Evolutionary conservation across 768 basidiomycete species (phyloP).

Genomic region (Trichaptum fuscoviolaceum): DNA sequence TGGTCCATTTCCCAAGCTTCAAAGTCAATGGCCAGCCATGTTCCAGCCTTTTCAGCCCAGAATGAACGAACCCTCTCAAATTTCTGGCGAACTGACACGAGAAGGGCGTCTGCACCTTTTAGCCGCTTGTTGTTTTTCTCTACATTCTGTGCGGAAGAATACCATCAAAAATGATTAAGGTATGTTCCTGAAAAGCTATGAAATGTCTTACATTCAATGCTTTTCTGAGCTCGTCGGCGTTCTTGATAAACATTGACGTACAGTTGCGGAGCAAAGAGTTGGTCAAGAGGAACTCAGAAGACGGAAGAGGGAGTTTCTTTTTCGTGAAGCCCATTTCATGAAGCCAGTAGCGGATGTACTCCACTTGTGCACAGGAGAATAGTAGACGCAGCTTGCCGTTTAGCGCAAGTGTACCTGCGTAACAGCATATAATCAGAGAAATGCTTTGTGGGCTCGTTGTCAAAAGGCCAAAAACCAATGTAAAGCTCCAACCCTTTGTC

Average conservation of each 20-base stretch:
- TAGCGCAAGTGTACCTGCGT: slow-evolving; percentile 49
- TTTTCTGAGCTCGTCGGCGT: slow-evolving; percentile 48
- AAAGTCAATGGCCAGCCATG: slow-evolving; percentile 77
- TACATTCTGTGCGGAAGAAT: slow-evolving; percentile 44
- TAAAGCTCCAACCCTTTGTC: slow-evolving; percentile 65
- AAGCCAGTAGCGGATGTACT: slow-evolving; percentile 82
- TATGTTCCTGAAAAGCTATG: neutral
- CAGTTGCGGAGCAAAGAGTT: slow-evolving; percentile 51
- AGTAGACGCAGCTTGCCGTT: slow-evolving; percentile 75
- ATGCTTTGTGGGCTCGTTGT: neutral
- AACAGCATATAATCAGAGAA: slow-evolving; percentile 3
- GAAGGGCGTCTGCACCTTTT: slow-evolving; percentile 53
- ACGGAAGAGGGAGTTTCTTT: slow-evolving; percentile 63
- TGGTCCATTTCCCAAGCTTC: slow-evolving; percentile 82
- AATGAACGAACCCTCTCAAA: slow-evolving; percentile 67
- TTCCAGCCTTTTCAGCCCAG: slow-evolving; percentile 59
- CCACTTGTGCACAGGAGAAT: slow-evolving; percentile 79
- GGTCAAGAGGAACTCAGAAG: slow-evolving; percentile 70
- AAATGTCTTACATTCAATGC: slow-evolving; percentile 49
- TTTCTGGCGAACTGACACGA: slow-evolving; percentile 50
- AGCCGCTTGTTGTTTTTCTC: slow-evolving; percentile 78
- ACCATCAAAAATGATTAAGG: neutral
- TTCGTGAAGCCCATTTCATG: slow-evolving; percentile 66
- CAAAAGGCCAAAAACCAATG: slow-evolving; percentile 43
- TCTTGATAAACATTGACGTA: slow-evolving; percentile 51